phyloP scores from a whole-genome alignment of 345 rosid genomes.

The Bretschneidera sinensis region DNA sequence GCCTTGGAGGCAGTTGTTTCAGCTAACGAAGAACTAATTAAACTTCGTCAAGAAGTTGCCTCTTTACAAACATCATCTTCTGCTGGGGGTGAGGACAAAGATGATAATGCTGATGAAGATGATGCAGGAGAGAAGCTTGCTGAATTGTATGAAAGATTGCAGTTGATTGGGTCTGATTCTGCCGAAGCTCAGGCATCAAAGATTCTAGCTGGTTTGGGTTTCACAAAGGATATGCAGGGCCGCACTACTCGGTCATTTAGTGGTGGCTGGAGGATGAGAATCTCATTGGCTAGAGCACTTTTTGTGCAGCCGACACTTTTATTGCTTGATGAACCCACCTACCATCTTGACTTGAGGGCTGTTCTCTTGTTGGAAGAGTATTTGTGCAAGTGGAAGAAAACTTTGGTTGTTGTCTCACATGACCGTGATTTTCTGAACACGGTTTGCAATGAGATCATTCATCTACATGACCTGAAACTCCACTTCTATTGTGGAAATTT shows the following conservation, averaged over 20 bases:
- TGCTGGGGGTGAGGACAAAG: not conserved
- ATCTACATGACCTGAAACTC: conserved; percentile 61
- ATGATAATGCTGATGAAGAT: conserved; percentile 7
- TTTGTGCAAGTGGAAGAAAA: conserved; percentile 63
- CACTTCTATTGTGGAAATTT: conserved; percentile 63
- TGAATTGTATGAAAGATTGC: conserved; percentile 29
- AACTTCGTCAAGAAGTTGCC: conserved; percentile 23
- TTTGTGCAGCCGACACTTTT: conserved; percentile 69
- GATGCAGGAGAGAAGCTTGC: conserved; percentile 33
- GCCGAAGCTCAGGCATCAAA: conserved; percentile 34
- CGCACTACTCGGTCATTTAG: conserved; percentile 60
- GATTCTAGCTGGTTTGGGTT: conserved; percentile 63
- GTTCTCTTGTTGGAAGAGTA: conserved; percentile 75
- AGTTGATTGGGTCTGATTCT: conserved; percentile 31
- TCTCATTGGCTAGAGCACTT: conserved; percentile 70
- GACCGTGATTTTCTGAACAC: conserved; percentile 70
- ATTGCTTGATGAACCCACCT: conserved; percentile 68
- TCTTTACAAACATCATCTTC: conserved; percentile 13
- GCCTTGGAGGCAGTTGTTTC: conserved; percentile 35
- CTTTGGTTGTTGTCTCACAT: conserved; percentile 68
- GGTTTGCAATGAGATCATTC: conserved; percentile 67
- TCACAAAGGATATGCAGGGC: conserved; percentile 63
- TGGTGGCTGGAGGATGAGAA: conserved; percentile 88
- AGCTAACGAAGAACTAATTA: conserved; percentile 26
- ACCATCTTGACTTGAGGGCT: conserved; percentile 74